Conservation (phyloP, 2,329 filamentous ascomycete species). For the Aspergillus fructus region DNA sequence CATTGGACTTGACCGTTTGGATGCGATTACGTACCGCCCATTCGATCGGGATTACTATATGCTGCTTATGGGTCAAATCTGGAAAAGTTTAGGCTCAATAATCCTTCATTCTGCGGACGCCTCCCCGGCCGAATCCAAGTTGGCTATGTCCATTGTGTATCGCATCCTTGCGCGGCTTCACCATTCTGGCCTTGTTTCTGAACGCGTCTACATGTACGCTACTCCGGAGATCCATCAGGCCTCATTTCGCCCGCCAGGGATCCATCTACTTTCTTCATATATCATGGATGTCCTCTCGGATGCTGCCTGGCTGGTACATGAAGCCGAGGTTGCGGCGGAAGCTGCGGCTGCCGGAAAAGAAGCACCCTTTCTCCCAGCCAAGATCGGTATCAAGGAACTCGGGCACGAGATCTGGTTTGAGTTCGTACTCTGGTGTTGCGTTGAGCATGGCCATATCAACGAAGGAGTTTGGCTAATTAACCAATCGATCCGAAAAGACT, state of each 20-base stretch:
- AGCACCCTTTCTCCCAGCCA: conserved; percentile 40
- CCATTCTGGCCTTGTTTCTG: conserved; percentile 44
- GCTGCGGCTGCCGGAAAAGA: conserved; percentile 38
- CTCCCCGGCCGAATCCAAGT: conserved; percentile 31
- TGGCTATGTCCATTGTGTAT: conserved; percentile 46
- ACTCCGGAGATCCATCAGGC: conserved; percentile 27
- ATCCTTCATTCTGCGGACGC: conserved; percentile 43
- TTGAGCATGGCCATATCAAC: conserved; percentile 45
- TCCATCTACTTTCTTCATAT: conserved; percentile 44
- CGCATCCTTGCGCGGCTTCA: conserved; percentile 47
- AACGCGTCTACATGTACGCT: conserved; percentile 44
- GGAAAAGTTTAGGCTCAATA: conserved; percentile 40
- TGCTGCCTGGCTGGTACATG: conserved; percentile 44
- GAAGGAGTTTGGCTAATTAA: conserved; percentile 43
- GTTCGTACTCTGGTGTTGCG: conserved; percentile 51
- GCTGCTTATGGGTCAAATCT: conserved; percentile 37
- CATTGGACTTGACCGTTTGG: conserved; percentile 16
- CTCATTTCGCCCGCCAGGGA: conserved; percentile 42
- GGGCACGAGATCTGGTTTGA: conserved; percentile 51
- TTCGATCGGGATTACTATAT: conserved; percentile 22
- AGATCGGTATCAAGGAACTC: conserved; percentile 43
- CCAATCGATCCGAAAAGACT: conserved; percentile 34
- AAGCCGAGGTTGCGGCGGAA: conserved; percentile 37
- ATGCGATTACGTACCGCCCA: conserved; percentile 27
- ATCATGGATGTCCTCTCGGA: conserved; percentile 50